phyloP scores from a whole-genome alignment of 768 basidiomycete species.

The Rhodotorula toruloides region DNA sequence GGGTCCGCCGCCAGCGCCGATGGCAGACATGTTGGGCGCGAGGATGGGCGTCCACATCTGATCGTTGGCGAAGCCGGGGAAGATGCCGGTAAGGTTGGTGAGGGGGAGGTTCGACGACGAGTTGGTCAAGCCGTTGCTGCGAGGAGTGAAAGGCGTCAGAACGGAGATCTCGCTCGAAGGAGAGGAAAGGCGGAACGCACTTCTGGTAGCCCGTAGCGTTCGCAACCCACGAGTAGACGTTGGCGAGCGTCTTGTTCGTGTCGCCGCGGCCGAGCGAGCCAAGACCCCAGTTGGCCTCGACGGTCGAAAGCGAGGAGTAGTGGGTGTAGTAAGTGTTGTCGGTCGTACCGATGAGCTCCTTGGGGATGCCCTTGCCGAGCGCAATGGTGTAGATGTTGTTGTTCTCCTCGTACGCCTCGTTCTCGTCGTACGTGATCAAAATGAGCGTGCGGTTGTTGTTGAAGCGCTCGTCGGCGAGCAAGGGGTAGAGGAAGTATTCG shows the following conservation, averaged over 20 bases:
- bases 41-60: constrained; percentile 48
- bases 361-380: constrained; percentile 52
- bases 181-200: too few relatives aligned
- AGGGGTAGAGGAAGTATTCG: constrained; percentile 54
- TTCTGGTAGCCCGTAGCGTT: constrained; percentile 52
- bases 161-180: too few relatives aligned
- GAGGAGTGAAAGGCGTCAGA: constrained; percentile 3
- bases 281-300: constrained; percentile 61
- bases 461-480: constrained; percentile 55
- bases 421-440: constrained; percentile 61
- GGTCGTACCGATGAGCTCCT: constrained; percentile 49
- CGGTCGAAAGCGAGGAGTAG: constrained; percentile 57
- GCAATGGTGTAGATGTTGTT: constrained; percentile 49
- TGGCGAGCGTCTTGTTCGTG: constrained; percentile 46
- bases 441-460: constrained; percentile 58
- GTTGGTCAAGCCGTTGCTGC: constrained; percentile 37
- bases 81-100: constrained; percentile 51
- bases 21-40: constrained; percentile 50
- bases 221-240: constrained; percentile 57
- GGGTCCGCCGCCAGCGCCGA: constrained; percentile 51
- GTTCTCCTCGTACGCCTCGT: constrained; percentile 43
- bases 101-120: constrained; percentile 46
- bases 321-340: constrained; percentile 61
- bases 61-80: constrained; percentile 51
- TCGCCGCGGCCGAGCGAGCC: constrained; percentile 43